A percentile compares a stretch with the other conserved stretches of the same genome.
Evolutionary conservation across 768 basidiomycete genomes (phyloP).

Genomic region (Suillus ampliporus): DNA sequence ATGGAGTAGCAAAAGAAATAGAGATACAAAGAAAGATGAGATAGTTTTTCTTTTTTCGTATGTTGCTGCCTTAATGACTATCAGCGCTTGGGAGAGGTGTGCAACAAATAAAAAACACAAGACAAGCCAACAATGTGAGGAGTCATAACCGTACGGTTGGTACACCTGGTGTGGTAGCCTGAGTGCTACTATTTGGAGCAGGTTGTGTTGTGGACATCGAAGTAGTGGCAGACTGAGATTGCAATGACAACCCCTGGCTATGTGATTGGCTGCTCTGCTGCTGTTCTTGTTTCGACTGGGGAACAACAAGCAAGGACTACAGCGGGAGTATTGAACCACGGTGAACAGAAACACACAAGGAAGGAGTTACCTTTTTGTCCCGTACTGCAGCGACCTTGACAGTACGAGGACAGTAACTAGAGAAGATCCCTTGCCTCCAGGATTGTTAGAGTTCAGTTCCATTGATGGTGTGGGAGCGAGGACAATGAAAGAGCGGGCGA

Average conservation of each 20-base stretch:
- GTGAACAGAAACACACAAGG: background rate
- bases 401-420: background rate
- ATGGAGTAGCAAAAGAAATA: too few species aligned
- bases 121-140: too few species aligned
- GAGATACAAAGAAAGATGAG: too few species aligned
- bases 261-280: background rate
- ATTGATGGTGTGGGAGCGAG: too few species aligned
- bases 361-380: background rate
- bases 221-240: background rate
- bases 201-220: background rate
- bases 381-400: background rate
- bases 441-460: background rate
- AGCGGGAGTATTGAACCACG: background rate
- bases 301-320: background rate
- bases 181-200: background rate
- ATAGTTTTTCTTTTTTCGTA: too few species aligned
- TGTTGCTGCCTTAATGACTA: too few species aligned
- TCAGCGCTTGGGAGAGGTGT: too few species aligned
- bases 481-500: too few species aligned
- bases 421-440: background rate
- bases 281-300: background rate
- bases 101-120: too few species aligned
- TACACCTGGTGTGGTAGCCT: background rate
- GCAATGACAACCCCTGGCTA: background rate
- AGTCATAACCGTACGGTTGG: too few species aligned